Base-by-base conservation (phyloP, 2,329 filamentous ascomycete species). In the Paraconiothyrium brasiliense region DNA sequence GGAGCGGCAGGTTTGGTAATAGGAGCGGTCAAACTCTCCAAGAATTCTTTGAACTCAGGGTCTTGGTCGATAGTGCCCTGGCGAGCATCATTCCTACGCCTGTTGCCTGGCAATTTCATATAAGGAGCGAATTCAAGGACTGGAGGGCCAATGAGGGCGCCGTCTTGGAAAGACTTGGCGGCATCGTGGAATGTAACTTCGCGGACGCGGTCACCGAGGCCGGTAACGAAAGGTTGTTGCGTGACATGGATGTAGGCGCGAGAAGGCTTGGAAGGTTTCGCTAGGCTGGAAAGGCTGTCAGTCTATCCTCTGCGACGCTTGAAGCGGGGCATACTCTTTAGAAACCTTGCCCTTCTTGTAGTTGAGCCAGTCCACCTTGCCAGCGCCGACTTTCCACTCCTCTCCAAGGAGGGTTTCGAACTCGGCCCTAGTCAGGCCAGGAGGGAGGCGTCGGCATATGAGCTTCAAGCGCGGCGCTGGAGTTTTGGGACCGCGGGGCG, bases 61-160 rank as follows among this genome's bases (percentile, higher is more conserved):
- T 99, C 95, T 76, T 97, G 93, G 71, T 99, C 95, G 68, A 99
- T 98, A 3, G 93, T 97, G 57, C 94, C 95, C 76, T 97, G 92
- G 14, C 94, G 89, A 57, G 89, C 88, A 82, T 99, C 95, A 57
- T 88, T 87, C 37, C 93, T 89, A 54, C 87, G 87, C 76, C 92
- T 92, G 39, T 85, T 87, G 61, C 87, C 87, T 1, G 94, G 93
- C 1, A 93, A 87, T 71, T 94, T 94, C 67, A 92, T 92, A 80
- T 94, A 97, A 0, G 91, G 87, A 20, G 94, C 89, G 71, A 92
- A 92, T 72, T 97, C 94, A 52, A 97, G 83, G 5, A 86, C 86
- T 0, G 95, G 94, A 1, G 91, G 92, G 0, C 92, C 91, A 58
- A 95, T 83, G 2, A 97, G 86, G 30, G 89, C 89, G 1, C 90